Evolutionary conservation across 2,329 filamentous ascomycete genomes (phyloP).

Genomic region (Colletotrichum neosansevieriae): DNA sequence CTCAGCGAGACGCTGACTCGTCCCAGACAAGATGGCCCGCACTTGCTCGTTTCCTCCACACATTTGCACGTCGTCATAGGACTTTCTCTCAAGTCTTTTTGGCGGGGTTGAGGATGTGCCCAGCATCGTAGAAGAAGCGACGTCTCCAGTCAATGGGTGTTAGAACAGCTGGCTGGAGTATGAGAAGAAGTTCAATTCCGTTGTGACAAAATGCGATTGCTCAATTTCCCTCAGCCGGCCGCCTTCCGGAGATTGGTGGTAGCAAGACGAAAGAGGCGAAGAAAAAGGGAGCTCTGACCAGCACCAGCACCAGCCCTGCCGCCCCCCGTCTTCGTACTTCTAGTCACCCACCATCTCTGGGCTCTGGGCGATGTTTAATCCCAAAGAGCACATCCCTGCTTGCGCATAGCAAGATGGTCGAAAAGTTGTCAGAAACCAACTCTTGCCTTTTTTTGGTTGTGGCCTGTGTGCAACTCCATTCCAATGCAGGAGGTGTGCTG

Average conservation of each 20-base stretch:
- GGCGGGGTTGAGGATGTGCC: conserved; percentile 33
- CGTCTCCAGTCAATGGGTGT: conserved; percentile 5
- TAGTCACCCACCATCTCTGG: conserved; percentile 4
- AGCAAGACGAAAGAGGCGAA: conserved; percentile 1
- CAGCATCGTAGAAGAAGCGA: neutral
- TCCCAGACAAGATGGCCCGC: conserved; percentile 30
- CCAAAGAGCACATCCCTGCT: conserved; percentile 30
- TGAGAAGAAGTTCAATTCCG: conserved; percentile 14
- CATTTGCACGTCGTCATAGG: conserved; percentile 39
- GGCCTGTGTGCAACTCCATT: conserved; percentile 13
- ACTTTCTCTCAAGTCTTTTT: conserved; percentile 32
- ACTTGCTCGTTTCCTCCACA: conserved; percentile 38
- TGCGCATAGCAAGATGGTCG: conserved; percentile 21
- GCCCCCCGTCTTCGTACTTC: neutral
- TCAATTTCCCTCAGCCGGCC: conserved; percentile 5
- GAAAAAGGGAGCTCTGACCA: conserved; percentile 32
- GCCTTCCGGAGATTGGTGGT: neutral
- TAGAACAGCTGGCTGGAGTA: neutral
- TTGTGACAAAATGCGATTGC: conserved; percentile 15
- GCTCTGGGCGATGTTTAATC: conserved; percentile 22
- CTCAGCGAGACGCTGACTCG: conserved; percentile 29
- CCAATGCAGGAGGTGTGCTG: conserved; percentile 17
- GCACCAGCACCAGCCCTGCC: neutral
- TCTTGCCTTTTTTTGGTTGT: no score
- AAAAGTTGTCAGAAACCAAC: conserved; percentile 29